A percentile compares a stretch with the other conserved stretches of the same genome.
phyloP scores from a whole-genome alignment of 306 rosid genomes.

The Lotus japonicus region DNA sequence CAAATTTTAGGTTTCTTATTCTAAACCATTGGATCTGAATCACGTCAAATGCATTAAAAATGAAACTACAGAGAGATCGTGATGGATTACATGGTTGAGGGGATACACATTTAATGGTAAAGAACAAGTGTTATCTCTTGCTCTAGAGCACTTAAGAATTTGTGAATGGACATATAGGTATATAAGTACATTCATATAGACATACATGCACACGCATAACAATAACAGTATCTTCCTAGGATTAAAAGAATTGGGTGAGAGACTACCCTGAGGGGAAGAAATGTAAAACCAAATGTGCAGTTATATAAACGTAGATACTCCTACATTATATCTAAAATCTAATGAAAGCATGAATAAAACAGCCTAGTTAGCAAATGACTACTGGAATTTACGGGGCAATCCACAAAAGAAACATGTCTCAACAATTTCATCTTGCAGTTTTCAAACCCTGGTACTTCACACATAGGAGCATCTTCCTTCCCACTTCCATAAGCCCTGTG shows the following conservation, averaged over 20 bases:
- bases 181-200: not conserved
- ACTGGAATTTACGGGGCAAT: constrained; percentile 14
- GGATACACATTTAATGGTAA: not conserved
- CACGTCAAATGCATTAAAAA: not conserved
- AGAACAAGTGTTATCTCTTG: not conserved
- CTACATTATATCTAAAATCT: not conserved
- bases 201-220: not conserved
- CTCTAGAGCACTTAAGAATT: not conserved
- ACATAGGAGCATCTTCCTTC: too few relatives aligned
- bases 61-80: not conserved
- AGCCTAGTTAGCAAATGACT: not conserved
- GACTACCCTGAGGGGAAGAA: not conserved
- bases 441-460: too few relatives aligned
- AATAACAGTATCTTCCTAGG: not conserved
- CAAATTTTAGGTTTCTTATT: not conserved
- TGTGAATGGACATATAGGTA: not conserved
- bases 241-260: not conserved
- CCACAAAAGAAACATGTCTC: too few relatives aligned
- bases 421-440: too few relatives aligned
- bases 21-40: not conserved
- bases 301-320: not conserved
- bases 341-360: not conserved
- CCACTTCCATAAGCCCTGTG: too few relatives aligned
- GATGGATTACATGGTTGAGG: not conserved
- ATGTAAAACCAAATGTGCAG: not conserved